phyloP scores from a whole-genome alignment of 2,329 filamentous ascomycete species.

The Aspergillus piperis region DNA sequence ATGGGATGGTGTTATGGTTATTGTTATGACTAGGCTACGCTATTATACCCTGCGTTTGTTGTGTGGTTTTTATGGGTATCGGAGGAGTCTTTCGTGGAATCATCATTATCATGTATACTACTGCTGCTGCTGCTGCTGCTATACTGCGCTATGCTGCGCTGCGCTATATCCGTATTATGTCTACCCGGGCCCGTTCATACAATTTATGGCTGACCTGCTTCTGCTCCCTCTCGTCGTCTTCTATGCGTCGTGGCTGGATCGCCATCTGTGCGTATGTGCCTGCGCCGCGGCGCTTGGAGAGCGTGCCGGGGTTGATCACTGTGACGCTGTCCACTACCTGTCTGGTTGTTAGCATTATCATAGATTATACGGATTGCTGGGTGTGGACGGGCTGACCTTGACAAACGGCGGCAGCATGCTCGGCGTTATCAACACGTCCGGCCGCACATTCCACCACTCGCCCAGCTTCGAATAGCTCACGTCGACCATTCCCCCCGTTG shows the following conservation, averaged over 20 bases:
- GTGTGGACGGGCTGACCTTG: constrained; percentile 60
- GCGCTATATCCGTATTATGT: constrained; percentile 74
- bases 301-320: constrained; percentile 83
- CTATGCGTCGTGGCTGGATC: constrained; percentile 65
- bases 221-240: constrained; percentile 58
- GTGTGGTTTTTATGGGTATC: neutral
- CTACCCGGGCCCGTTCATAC: constrained; percentile 80
- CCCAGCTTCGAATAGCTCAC: constrained; percentile 81
- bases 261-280: constrained; percentile 84
- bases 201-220: constrained; percentile 71
- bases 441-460: constrained; percentile 83
- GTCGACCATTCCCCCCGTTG: constrained; percentile 78
- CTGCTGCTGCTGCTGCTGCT: neutral
- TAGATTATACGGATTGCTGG: no score
- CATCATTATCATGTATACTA: constrained; percentile 22
- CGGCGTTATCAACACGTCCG: constrained; percentile 81
- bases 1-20: neutral
- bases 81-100: constrained; percentile 21
- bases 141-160: no score
- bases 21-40: neutral
- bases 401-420: constrained; percentile 83
- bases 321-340: constrained; percentile 89
- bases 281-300: constrained; percentile 80
- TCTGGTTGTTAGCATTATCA: neutral
- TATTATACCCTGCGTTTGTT: constrained; percentile 4